A percentile compares a stretch with the other conserved stretches of the same genome.
phyloP scores from a whole-genome alignment of 2,329 filamentous ascomycete species.

The Penicillium sp. region DNA sequence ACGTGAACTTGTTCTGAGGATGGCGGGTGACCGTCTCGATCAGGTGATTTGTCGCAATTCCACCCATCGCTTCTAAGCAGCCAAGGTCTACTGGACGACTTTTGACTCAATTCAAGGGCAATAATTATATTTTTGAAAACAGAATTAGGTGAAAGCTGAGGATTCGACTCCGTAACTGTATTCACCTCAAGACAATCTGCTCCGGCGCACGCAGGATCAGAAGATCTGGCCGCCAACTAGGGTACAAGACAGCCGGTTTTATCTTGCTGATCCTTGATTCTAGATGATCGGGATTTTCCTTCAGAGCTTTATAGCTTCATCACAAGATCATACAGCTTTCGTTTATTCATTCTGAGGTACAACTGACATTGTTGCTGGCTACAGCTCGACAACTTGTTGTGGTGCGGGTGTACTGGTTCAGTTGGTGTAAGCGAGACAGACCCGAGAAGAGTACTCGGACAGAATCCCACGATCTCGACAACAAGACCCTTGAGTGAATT shows the following conservation, averaged over 20 bases:
- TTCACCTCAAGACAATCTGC: not conserved
- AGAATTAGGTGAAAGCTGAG: not conserved
- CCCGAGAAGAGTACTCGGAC: not conserved
- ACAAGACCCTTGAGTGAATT: not conserved
- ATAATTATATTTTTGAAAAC: not conserved
- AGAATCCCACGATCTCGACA: conserved; percentile 7
- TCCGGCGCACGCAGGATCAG: not conserved
- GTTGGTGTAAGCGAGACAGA: conserved; percentile 11
- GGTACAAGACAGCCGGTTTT: not conserved
- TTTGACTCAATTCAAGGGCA: too few relatives aligned
- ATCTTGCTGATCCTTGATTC: not conserved
- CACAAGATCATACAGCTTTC: not conserved
- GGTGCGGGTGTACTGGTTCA: conserved; percentile 6
- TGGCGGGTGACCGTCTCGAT: not conserved
- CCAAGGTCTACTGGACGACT: not conserved
- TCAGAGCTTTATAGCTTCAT: not conserved
- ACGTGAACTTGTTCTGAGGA: not conserved
- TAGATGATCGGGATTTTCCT: not conserved
- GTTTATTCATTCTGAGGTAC: not conserved
- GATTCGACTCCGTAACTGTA: not conserved
- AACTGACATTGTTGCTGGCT: not conserved
- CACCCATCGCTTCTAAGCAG: too few relatives aligned
- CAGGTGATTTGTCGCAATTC: too few relatives aligned
- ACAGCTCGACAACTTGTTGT: not conserved
- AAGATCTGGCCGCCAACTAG: not conserved